Evolutionary conservation across 2,329 filamentous ascomycete genomes (phyloP), one percentile per base, ranked within the genome.

Genomic region (Neodidymelliopsis sp.): DNA sequence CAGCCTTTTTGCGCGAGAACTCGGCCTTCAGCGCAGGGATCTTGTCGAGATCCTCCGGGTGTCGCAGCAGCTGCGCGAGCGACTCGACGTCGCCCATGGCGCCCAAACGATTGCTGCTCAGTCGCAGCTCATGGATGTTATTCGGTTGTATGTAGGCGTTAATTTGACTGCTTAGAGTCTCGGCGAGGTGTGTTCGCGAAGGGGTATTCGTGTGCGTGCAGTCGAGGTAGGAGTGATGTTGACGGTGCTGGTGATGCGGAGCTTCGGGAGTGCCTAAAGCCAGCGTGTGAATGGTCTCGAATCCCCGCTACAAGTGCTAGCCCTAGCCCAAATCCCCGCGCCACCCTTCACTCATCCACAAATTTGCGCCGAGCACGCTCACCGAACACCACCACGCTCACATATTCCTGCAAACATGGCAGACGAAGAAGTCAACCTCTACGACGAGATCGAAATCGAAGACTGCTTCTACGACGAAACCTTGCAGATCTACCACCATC

Each of bases 371-470:
- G n/a, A n/a, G n/a, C 18, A 22, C 11, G 29, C 38, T 9, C 36
- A 25, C 41, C n/a, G n/a, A n/a, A 22, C 22, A 20, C 41, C 16
- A 43, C 15, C 36, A 25, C 28, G 40, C 13, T 13, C 18, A 15
- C 39, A 46, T 22, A 10, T 4, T 6, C 31, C 22, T 7, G 7
- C 13, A 29, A 44, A 11, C 50, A 72, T 72, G 69, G 65, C 66
- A 34, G 69, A 72, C 61, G 67, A 68, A 29, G 67, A 71, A n/a
- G 15, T 65, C 10, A 85, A 88, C 61, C 89, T 96, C 67, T 97
- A 97, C 80, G 93, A 97, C 69, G 93, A 97, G 75, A 92, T 97
- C 75, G 93, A 97, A 74, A 97, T 97, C 78, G 93, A 97, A 74
- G 94, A 99, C 76, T 71, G 68, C 53, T 90, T 96, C 72, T 97